Conservation (phyloP, 1,139 yeast genomes). For the Yamadazyma taylorii region DNA sequence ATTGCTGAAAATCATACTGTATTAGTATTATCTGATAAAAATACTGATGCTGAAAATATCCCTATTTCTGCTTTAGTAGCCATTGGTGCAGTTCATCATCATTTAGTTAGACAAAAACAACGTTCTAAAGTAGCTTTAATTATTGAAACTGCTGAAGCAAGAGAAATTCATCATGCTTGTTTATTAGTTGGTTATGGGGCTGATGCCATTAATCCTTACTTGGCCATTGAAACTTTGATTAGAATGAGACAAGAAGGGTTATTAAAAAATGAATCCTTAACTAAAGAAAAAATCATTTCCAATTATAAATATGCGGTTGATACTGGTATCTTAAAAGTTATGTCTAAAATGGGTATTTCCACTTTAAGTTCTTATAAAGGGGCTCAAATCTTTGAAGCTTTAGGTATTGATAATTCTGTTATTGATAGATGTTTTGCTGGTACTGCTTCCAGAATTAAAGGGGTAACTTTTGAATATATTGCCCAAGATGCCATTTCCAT, state of each 20-base stretch:
- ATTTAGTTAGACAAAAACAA: slow-evolving; percentile 91
- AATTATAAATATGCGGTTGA: slow-evolving; percentile 85
- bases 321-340: slow-evolving; percentile 90
- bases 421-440: slow-evolving; percentile 96
- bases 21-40: slow-evolving; percentile 73
- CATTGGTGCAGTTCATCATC: slow-evolving; percentile 97
- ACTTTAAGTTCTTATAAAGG: slow-evolving; percentile 97
- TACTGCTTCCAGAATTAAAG: slow-evolving; percentile 94
- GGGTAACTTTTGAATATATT: slow-evolving; percentile 91
- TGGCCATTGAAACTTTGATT: slow-evolving; percentile 85
- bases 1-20: slow-evolving; percentile 75
- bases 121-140: slow-evolving; percentile 93
- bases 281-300: slow-evolving; percentile 59
- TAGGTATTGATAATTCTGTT: slow-evolving; percentile 93
- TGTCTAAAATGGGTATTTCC: slow-evolving; percentile 99
- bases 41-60: slow-evolving; percentile 59
- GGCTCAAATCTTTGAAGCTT: slow-evolving; percentile 96
- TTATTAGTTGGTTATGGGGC: slow-evolving; percentile 96
- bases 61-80: slow-evolving; percentile 91
- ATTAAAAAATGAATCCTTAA: slow-evolving; percentile 55
- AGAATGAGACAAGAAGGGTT: slow-evolving; percentile 84
- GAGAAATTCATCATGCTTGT: slow-evolving; percentile 96
- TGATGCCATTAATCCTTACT: slow-evolving; percentile 91
- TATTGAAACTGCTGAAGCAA: slow-evolving; percentile 94
- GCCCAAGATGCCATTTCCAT: slow-evolving; percentile 95